Percentiles rank a stretch among this genome's conserved stretches.
These are phyloP conservation scores for Diutina siamensis DNA, from an alignment of 1,139 yeast genomes.

Conservation along the genomic window DNA sequence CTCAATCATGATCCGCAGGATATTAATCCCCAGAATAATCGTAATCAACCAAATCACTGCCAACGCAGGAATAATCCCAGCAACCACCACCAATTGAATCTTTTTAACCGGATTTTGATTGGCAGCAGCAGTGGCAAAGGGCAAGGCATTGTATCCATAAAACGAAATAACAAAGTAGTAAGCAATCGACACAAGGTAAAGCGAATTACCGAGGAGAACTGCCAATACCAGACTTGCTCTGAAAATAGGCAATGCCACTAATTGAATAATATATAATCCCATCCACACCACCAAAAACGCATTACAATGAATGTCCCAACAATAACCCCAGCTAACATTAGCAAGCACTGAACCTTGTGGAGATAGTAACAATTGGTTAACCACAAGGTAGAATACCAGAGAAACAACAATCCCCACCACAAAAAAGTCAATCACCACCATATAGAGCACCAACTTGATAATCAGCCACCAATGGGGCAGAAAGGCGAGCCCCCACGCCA, in stretches of 20 bases:
- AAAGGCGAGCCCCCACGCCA: slow-evolving; percentile 87
- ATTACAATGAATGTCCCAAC: slow-evolving; percentile 90
- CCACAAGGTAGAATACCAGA: slow-evolving; percentile 60
- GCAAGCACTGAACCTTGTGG: slow-evolving; percentile 23
- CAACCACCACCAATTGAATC: slow-evolving; percentile 28
- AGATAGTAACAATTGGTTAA: slow-evolving; percentile 43
- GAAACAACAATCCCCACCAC: slow-evolving; percentile 51
- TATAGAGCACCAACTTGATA: slow-evolving; percentile 46
- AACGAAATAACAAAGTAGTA: slow-evolving; percentile 74
- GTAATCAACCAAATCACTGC: slow-evolving; percentile 45
- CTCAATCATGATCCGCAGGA: slow-evolving; percentile 58
- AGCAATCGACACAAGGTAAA: slow-evolving; percentile 61
- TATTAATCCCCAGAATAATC: slow-evolving; percentile 55
- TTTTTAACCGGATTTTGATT: slow-evolving; percentile 33
- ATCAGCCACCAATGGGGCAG: slow-evolving; percentile 45
- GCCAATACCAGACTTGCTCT: slow-evolving; percentile 49
- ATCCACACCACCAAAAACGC: slow-evolving; percentile 78
- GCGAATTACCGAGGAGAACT: slow-evolving; percentile 61
- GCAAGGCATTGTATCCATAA: slow-evolving; percentile 78
- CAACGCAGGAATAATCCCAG: slow-evolving; percentile 40
- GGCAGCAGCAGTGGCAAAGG: slow-evolving; percentile 52
- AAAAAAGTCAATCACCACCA: slow-evolving; percentile 62
- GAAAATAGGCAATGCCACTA: slow-evolving; percentile 61
- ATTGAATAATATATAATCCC: slow-evolving; percentile 63
- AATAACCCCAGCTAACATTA: slow-evolving; percentile 83